Evolutionary conservation across 768 basidiomycete species (phyloP), one percentile per base, ranked within the genome.

Genomic region (Xerocomus brunneocitrinus): DNA sequence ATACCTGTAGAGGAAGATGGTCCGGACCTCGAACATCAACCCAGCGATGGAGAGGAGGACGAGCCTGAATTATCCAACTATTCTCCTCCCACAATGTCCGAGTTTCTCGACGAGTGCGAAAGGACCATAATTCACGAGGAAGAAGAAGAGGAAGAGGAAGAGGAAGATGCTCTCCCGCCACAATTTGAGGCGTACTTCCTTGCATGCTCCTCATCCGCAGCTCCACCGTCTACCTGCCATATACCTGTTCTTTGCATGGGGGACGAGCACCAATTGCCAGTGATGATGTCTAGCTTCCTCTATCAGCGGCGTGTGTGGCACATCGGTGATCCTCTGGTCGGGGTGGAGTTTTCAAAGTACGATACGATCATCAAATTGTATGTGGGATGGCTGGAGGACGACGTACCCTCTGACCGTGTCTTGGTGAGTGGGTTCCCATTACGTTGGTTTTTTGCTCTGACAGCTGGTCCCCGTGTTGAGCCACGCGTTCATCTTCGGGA

Each of bases 251-350:
- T 56, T 3, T 56, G 52, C 32, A 56, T 56, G 55, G 52, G 47
- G 4, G 38, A 56, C 14, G 43, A 34, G 32, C 31, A 54, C 27
- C 47, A 54, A 27, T 24, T 56, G 0, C 55, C 43, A 0, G 38
- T 54, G 24, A 24, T 54, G 43, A 54, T 56, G 55, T 57, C 56
- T 2, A 55, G 53, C n/a, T 24, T 55, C 25, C 56, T 55, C 8
- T 50, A 50, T 13, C 47, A 49, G 32, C 47, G 52, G 27, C 47
- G 43, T 16, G 36, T 40, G 25, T 56, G 55, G 52, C 39, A 25
- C 43, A 54, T 54, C 24, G 5, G 4, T 8, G 48, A 56, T 30
- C 52, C 52, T 5, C 28, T 56, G 28, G 14, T 57, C 10, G 56
- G 52, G 22, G 28, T 57, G n/a, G 38, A 25, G 24, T 50, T 57